These are phyloP conservation scores for Vaccinium corymbosum DNA, from an alignment of 148 eudicot species.

Conservation along the genomic window DNA sequence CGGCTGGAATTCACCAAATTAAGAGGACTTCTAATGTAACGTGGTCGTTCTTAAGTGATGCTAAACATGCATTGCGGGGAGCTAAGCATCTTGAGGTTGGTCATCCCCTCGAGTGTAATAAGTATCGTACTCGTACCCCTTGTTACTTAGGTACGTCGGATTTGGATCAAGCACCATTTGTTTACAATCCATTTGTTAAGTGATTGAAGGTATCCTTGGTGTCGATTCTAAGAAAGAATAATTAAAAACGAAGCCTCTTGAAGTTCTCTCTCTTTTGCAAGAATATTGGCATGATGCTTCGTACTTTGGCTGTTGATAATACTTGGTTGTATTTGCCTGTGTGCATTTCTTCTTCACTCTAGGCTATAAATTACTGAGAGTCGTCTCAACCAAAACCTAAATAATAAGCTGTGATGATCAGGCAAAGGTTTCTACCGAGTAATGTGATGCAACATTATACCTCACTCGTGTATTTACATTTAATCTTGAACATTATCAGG, in stretches of 20 bases:
- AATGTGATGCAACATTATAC: no score
- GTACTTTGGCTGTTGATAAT: not conserved
- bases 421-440: no score
- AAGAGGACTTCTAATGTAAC: constrained; percentile 2
- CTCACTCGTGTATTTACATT: not conserved
- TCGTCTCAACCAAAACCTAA: not conserved
- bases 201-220: not conserved
- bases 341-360: not conserved
- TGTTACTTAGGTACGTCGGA: not conserved
- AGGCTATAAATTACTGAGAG: not conserved
- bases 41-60: not conserved
- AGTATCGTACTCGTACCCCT: not conserved
- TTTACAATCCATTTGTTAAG: not conserved
- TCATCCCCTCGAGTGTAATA: not conserved
- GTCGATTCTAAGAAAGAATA: not conserved
- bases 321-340: not conserved
- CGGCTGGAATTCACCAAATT: not conserved
- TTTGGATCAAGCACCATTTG: constrained; percentile 4
- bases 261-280: not conserved
- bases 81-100: not conserved
- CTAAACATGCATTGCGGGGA: not conserved
- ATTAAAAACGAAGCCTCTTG: not conserved
- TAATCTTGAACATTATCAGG: not conserved
- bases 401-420: not conserved
- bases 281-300: not conserved